Conservation (phyloP, 495 filamentous ascomycete genomes). For the Aspergillus indologenus region DNA sequence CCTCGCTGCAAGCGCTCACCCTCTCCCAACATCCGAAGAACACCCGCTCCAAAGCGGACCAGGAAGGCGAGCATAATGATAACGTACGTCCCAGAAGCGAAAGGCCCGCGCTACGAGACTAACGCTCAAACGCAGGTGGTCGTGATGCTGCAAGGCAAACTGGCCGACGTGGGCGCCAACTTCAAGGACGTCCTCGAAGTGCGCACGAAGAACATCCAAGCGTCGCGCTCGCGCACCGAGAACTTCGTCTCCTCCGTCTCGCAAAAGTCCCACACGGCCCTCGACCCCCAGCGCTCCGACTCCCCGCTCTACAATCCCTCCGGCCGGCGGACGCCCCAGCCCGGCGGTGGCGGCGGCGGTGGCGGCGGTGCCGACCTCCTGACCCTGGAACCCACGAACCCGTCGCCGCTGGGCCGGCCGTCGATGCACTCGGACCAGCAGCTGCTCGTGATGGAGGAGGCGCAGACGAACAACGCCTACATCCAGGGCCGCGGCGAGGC, state of each 20-base stretch:
- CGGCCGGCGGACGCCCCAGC: slow-evolving; percentile 59
- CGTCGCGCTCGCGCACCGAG: slow-evolving; percentile 84
- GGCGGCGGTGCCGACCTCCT: slow-evolving; percentile 70
- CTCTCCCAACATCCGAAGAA: slow-evolving; percentile 68
- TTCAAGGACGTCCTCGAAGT: slow-evolving; percentile 98
- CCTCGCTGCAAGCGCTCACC: slow-evolving; percentile 69
- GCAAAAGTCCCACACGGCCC: slow-evolving; percentile 67
- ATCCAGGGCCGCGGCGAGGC: slow-evolving; percentile 92
- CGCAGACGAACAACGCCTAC: slow-evolving; percentile 77
- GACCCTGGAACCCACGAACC: slow-evolving; percentile 73
- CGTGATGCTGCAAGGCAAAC: slow-evolving; percentile 85
- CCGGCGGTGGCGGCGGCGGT: too few species aligned
- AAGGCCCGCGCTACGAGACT: too few species aligned
- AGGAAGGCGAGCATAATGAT: slow-evolving; percentile 96
- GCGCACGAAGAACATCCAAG: slow-evolving; percentile 97
- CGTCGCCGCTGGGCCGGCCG: slow-evolving; percentile 48
- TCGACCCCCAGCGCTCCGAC: slow-evolving; percentile 55
- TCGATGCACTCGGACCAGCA: slow-evolving; percentile 76
- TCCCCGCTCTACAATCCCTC: slow-evolving; percentile 89
- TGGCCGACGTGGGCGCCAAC: slow-evolving; percentile 88
- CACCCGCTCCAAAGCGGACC: slow-evolving; percentile 54
- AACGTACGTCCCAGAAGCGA: slow-evolving; percentile 52
- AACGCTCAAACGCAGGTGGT: too few species aligned
- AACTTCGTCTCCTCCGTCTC: slow-evolving; percentile 92
- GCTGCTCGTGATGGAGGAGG: slow-evolving; percentile 92